phyloP scores from a whole-genome alignment of 2,329 filamentous ascomycete species.

The Arthrobotrys musiformis region DNA sequence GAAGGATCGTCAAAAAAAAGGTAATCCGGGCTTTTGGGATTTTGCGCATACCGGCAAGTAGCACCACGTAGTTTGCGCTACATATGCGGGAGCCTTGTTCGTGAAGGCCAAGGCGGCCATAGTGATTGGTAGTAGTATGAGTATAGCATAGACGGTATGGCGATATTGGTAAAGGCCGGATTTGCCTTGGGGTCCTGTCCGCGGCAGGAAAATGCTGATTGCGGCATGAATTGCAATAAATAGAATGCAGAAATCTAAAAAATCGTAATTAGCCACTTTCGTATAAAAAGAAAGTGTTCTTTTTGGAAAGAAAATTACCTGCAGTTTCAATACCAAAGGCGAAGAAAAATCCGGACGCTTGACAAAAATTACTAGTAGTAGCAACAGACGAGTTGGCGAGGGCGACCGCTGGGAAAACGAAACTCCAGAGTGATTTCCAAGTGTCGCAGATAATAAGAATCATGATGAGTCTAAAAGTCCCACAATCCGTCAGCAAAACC shows the following conservation, averaged over 20 bases:
- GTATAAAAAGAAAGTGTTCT: slow-evolving; percentile 8
- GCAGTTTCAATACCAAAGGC: slow-evolving; percentile 74
- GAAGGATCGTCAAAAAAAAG: slow-evolving; percentile 6
- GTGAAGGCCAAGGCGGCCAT: slow-evolving; percentile 74
- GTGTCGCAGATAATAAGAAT: slow-evolving; percentile 78
- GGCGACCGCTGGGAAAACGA: slow-evolving; percentile 72
- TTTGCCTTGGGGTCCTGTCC: slow-evolving; percentile 63
- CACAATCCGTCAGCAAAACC: slow-evolving; percentile 40
- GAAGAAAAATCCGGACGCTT: slow-evolving; percentile 75
- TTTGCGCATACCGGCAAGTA: slow-evolving; percentile 68
- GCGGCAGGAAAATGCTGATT: slow-evolving; percentile 75
- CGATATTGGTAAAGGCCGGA: slow-evolving; percentile 77
- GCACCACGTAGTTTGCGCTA: slow-evolving; percentile 75
- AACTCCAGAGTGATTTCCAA: slow-evolving; percentile 75
- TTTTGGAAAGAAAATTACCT: slow-evolving; percentile 61
- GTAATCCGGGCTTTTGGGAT: neutral
- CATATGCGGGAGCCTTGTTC: slow-evolving; percentile 68
- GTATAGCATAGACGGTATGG: slow-evolving; percentile 69
- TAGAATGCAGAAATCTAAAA: slow-evolving; percentile 74
- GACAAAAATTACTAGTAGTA: slow-evolving; percentile 71
- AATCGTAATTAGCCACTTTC: neutral
- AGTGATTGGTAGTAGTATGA: slow-evolving; percentile 70
- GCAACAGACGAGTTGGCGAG: slow-evolving; percentile 68
- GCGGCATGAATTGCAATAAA: slow-evolving; percentile 79
- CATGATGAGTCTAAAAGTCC: slow-evolving; percentile 73